Evolutionary conservation across 495 filamentous ascomycete genomes (phyloP).

Genomic region (Staphylotrichum longicolle): DNA sequence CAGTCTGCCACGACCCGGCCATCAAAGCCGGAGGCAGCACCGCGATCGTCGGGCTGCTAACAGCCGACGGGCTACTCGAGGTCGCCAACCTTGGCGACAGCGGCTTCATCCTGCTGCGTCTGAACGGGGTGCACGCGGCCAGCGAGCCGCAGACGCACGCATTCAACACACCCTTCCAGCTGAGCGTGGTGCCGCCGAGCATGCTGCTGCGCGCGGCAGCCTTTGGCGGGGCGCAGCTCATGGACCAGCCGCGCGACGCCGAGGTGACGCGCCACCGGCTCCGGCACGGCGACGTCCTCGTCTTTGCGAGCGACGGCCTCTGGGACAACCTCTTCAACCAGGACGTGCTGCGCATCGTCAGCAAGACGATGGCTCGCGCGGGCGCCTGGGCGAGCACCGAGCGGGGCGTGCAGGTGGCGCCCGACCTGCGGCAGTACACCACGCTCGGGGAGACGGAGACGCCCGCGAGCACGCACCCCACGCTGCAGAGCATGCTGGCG

Average conservation of each 20-base stretch:
- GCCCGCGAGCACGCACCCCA: conserved; percentile 25
- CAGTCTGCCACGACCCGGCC: conserved; percentile 65
- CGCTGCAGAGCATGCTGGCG: conserved; percentile 77
- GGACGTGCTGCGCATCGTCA: conserved; percentile 78
- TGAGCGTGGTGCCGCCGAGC: conserved; percentile 79
- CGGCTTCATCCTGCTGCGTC: conserved; percentile 82
- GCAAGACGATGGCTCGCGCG: conserved; percentile 64
- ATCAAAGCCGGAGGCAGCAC: conserved; percentile 87
- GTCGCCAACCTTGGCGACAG: conserved; percentile 97
- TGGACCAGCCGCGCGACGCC: conserved; percentile 83
- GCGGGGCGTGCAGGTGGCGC: conserved; percentile 57
- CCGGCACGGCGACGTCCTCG: conserved; percentile 83
- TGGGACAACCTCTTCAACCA: conserved; percentile 95
- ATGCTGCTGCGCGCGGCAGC: conserved; percentile 71
- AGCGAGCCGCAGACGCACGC: conserved; percentile 89
- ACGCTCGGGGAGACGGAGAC: conserved; percentile 35
- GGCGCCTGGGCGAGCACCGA: conserved; percentile 71
- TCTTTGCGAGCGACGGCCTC: conserved; percentile 92
- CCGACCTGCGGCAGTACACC: conserved; percentile 54
- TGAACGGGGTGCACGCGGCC: conserved; percentile 76
- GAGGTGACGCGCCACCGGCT: conserved; percentile 69
- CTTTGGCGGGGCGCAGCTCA: conserved; percentile 77
- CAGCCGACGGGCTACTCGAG: conserved; percentile 67
- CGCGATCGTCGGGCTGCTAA: conserved; percentile 75
- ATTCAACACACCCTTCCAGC: conserved; percentile 96